Conservation (phyloP, 805 yeast species). For the Jamesozyma jinghongensis region DNA sequence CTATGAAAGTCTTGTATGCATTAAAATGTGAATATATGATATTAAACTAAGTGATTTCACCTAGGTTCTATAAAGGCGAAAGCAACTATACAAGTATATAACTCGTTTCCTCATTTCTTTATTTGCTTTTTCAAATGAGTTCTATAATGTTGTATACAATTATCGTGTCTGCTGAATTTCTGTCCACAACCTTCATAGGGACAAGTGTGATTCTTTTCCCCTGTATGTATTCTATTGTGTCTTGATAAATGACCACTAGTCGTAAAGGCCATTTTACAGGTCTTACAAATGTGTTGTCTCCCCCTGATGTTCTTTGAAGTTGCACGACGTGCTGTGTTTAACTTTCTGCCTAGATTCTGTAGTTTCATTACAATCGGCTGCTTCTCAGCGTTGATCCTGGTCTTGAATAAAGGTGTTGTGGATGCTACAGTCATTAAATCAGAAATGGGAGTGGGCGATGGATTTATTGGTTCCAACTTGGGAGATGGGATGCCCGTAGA, state of each 20-base stretch:
- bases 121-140: constrained; percentile 57
- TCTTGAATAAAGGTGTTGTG: constrained; percentile 2
- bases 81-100: too few relatives aligned
- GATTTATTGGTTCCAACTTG: not conserved
- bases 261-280: constrained; percentile 43
- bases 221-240: constrained; percentile 83
- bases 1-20: too few relatives aligned
- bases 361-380: constrained; percentile 5
- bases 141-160: constrained; percentile 86
- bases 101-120: too few relatives aligned
- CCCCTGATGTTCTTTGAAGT: constrained; percentile 7
- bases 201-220: constrained; percentile 78
- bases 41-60: too few relatives aligned
- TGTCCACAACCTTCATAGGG: constrained; percentile 76
- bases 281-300: constrained; percentile 24
- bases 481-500: too few relatives aligned
- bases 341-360: not conserved
- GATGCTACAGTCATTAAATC: constrained; percentile 2
- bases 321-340: not conserved
- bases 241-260: constrained; percentile 89
- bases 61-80: too few relatives aligned
- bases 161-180: constrained; percentile 83
- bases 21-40: too few relatives aligned
- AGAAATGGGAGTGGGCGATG: too few relatives aligned
- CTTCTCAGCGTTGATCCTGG: not conserved